A percentile compares a stretch with the other conserved stretches of the same genome.
phyloP scores from a whole-genome alignment of 306 rosid genomes.

The Cucurbita maxima region DNA sequence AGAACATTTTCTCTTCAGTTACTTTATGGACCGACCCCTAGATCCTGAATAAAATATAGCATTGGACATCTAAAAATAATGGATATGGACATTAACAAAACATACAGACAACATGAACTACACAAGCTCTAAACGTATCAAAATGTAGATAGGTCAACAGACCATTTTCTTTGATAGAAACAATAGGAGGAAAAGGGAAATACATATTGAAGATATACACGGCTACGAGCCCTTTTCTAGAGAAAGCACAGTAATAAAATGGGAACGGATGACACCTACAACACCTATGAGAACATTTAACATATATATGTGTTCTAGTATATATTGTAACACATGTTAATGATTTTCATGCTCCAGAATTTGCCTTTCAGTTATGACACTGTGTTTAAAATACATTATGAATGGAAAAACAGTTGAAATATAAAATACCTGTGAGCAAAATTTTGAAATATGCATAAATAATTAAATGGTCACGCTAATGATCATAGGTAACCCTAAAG shows the following conservation, averaged over 20 bases:
- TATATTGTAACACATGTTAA: neutral
- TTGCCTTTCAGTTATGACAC: neutral
- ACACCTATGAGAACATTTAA: neutral
- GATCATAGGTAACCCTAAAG: neutral
- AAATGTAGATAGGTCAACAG: neutral
- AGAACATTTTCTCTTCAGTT: neutral
- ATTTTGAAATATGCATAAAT: neutral
- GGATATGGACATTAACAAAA: neutral
- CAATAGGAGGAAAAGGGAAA: neutral
- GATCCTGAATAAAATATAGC: neutral
- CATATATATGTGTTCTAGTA: neutral
- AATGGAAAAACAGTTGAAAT: neutral
- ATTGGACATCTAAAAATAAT: neutral
- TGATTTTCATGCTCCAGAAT: neutral
- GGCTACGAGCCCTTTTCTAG: neutral
- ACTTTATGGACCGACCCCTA: neutral
- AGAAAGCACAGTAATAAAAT: neutral
- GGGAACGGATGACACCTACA: neutral
- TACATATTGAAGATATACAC: neutral
- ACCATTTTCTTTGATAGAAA: neutral
- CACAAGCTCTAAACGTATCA: neutral
- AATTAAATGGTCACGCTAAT: neutral
- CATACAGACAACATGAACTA: neutral
- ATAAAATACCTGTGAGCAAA: neutral
- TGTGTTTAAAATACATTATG: neutral